Evolutionary conservation across 768 basidiomycete species (phyloP).

Genomic region (Podaxis pistillaris): DNA sequence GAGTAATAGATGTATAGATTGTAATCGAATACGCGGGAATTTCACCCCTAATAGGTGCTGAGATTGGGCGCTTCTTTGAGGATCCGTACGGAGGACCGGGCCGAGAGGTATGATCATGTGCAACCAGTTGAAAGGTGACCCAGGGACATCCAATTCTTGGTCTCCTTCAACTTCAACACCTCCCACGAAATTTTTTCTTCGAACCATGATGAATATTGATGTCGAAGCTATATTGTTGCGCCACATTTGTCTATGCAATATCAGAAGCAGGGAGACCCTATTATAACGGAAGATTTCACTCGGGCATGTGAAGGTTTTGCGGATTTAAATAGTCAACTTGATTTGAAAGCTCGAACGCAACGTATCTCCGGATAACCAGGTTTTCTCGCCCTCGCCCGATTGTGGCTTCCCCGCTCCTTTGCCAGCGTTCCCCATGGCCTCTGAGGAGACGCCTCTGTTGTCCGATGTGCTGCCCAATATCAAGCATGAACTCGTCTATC

Average conservation of each 20-base stretch:
- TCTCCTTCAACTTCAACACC: too few relatives aligned
- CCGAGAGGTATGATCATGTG: background rate
- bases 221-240: too few relatives aligned
- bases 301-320: background rate
- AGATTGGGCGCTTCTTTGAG: background rate
- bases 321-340: background rate
- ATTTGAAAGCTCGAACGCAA: background rate
- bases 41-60: background rate
- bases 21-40: background rate
- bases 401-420: background rate
- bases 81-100: background rate
- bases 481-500: constrained; percentile 43
- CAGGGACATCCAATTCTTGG: too few relatives aligned
- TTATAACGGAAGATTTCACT: background rate
- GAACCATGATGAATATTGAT: too few relatives aligned
- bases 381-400: background rate
- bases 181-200: too few relatives aligned
- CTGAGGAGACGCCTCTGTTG: background rate
- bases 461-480: background rate
- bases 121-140: background rate
- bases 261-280: too few relatives aligned
- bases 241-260: too few relatives aligned
- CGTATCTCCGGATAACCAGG: background rate
- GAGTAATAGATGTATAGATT: background rate
- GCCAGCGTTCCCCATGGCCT: background rate